Evolutionary conservation across 2,329 filamentous ascomycete species (phyloP).

Genomic region (Colletotrichum filicis): DNA sequence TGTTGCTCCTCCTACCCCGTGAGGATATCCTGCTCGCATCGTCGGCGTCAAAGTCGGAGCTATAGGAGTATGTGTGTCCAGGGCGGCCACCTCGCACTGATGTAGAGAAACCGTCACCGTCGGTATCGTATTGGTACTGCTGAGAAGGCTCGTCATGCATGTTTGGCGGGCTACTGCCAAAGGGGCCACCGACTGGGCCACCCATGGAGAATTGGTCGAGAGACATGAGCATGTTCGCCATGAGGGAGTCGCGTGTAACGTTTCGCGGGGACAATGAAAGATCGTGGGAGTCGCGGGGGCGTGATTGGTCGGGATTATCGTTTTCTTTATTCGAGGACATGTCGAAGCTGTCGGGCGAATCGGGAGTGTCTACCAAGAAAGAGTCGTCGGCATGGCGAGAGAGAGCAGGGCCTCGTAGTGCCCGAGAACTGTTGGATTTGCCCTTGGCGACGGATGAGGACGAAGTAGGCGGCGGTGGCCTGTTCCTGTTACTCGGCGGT

Average conservation of each 20-base stretch:
- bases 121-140: constrained; percentile 31
- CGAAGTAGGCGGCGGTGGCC: constrained; percentile 16
- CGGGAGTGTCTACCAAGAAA: constrained; percentile 50
- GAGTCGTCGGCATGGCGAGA: constrained; percentile 45
- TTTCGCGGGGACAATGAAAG: constrained; percentile 81
- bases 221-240: constrained; percentile 94
- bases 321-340: constrained; percentile 43
- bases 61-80: constrained; percentile 63
- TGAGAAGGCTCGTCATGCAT: constrained; percentile 31
- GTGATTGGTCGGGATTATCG: constrained; percentile 42
- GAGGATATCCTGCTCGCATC: constrained; percentile 66
- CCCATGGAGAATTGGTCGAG: constrained; percentile 82
- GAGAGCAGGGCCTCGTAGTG: constrained; percentile 42
- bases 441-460: constrained; percentile 30
- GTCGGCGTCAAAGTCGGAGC: constrained; percentile 69
- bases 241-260: constrained; percentile 87
- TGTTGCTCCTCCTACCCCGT: constrained; percentile 79
- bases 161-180: constrained; percentile 11
- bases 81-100: constrained; percentile 35
- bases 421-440: constrained; percentile 46
- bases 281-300: constrained; percentile 79
- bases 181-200: constrained; percentile 6
- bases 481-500: constrained; percentile 30
- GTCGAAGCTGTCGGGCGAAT: constrained; percentile 49
- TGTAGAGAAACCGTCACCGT: constrained; percentile 27